Percentiles rank a stretch among this genome's conserved stretches.
phyloP scores from a whole-genome alignment of 2,329 filamentous ascomycete genomes.

The Calonectria pseudoreteaudii region DNA sequence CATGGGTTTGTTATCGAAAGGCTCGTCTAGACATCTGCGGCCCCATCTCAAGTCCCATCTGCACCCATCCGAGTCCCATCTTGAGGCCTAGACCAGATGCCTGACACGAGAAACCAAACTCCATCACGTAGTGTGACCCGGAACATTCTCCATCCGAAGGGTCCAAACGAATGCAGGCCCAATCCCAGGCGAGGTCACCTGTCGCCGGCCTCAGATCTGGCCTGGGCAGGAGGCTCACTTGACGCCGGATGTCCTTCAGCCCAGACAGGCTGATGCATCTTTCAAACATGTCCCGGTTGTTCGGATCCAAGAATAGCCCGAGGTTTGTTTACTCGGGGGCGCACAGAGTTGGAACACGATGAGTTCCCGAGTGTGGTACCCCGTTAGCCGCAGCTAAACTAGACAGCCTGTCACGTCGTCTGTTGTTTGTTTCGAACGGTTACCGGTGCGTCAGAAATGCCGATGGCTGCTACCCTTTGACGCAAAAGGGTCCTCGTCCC shows the following conservation, averaged over 20 bases:
- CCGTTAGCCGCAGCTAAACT: slow-evolving; percentile 3
- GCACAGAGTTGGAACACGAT: slow-evolving; percentile 31
- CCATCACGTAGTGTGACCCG: slow-evolving; percentile 10
- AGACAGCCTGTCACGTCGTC: neutral
- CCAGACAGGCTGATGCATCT: slow-evolving; percentile 42
- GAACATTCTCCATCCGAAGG: slow-evolving; percentile 18
- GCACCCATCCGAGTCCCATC: neutral
- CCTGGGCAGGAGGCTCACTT: slow-evolving; percentile 30
- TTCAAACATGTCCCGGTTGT: slow-evolving; percentile 36
- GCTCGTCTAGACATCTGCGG: neutral
- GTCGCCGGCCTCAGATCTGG: slow-evolving; percentile 10
- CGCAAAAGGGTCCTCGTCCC: slow-evolving; percentile 11
- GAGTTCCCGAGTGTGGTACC: slow-evolving; percentile 10
- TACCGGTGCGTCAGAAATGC: slow-evolving; percentile 16
- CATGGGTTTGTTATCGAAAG: slow-evolving; percentile 11
- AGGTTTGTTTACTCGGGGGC: slow-evolving; percentile 29
- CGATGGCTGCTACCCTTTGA: slow-evolving; percentile 22
- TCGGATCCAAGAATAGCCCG: slow-evolving; percentile 33
- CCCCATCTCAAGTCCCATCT: neutral
- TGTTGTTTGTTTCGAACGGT: slow-evolving; percentile 13
- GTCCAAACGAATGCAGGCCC: neutral
- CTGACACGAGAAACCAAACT: slow-evolving; percentile 11
- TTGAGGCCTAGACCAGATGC: neutral
- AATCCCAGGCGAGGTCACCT: slow-evolving; percentile 21
- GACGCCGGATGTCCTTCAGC: slow-evolving; percentile 36